These are phyloP conservation scores for Linum tenue DNA, from an alignment of 345 rosid genomes.

Conservation along the genomic window DNA sequence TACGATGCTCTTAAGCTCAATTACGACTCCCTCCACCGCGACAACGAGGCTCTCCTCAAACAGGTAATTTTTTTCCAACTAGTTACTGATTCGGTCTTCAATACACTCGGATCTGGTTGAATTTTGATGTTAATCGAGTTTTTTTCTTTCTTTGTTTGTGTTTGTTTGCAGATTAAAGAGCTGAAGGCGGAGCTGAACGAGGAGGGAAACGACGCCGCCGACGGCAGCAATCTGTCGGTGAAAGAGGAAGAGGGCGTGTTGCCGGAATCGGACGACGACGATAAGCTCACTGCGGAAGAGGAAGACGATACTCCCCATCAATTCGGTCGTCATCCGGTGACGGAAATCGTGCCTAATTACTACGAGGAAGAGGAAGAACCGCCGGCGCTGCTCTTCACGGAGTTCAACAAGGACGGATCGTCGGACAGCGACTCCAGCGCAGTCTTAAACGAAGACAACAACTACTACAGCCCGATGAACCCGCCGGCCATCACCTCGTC, in stretches of 20 bases:
- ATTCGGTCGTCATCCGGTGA: background rate
- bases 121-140: too few species aligned
- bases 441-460: background rate
- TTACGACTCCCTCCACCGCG: background rate
- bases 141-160: too few species aligned
- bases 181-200: background rate
- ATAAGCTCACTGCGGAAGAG: background rate
- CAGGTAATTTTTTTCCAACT: background rate
- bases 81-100: too few species aligned
- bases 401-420: background rate
- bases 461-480: background rate
- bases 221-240: background rate
- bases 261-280: background rate
- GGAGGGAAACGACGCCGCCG: background rate
- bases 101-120: too few species aligned
- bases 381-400: background rate
- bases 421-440: conserved; percentile 8
- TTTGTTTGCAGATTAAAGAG: background rate
- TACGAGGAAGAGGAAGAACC: background rate
- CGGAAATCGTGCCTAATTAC: background rate
- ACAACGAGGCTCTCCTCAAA: background rate
- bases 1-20: background rate
- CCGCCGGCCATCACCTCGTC: background rate
- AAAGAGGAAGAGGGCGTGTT: background rate
- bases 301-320: too few species aligned